Evolutionary conservation across 352 stramenopile genomes (phyloP).

Genomic region (Pythium diclinum): DNA sequence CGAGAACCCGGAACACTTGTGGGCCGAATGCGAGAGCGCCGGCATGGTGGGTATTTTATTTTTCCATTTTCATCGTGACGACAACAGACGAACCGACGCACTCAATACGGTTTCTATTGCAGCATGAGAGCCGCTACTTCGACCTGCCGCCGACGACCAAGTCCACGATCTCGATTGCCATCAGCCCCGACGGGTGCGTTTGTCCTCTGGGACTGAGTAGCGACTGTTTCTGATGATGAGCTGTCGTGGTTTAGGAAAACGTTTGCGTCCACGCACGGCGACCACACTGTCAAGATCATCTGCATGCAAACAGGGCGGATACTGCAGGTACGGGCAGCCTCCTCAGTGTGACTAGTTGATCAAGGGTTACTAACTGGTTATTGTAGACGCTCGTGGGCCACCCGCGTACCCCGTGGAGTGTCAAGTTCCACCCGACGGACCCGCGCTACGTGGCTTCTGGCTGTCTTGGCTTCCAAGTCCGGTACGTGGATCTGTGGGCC

Average conservation of each 20-base stretch:
- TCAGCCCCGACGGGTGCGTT: conserved; percentile 76
- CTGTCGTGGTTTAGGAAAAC: conserved; percentile 50
- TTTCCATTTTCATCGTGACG: not conserved
- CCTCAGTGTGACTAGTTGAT: not conserved
- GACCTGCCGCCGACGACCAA: conserved; percentile 83
- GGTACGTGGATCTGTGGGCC: conserved; percentile 27
- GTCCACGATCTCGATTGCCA: conserved; percentile 86
- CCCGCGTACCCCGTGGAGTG: conserved; percentile 93
- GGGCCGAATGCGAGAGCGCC: conserved; percentile 74
- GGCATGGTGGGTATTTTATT: conserved; percentile 46
- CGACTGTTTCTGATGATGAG: not conserved
- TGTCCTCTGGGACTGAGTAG: not conserved
- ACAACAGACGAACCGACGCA: not conserved
- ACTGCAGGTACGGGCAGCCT: conserved; percentile 50
- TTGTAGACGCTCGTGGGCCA: conserved; percentile 78
- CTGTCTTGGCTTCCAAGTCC: conserved; percentile 95
- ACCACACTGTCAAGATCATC: conserved; percentile 99
- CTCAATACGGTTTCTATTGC: not conserved
- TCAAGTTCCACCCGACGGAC: conserved; percentile 97
- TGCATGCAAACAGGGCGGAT: conserved; percentile 87
- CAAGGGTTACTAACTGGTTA: not conserved
- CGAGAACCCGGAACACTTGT: conserved; percentile 64
- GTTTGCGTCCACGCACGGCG: conserved; percentile 97
- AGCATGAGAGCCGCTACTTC: conserved; percentile 86
- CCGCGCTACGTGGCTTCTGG: conserved; percentile 94